Evolutionary conservation across 1,284 basidiomycete species (phyloP), one percentile per base, ranked within the genome.

Genomic region (Microbotryum scabiosae): DNA sequence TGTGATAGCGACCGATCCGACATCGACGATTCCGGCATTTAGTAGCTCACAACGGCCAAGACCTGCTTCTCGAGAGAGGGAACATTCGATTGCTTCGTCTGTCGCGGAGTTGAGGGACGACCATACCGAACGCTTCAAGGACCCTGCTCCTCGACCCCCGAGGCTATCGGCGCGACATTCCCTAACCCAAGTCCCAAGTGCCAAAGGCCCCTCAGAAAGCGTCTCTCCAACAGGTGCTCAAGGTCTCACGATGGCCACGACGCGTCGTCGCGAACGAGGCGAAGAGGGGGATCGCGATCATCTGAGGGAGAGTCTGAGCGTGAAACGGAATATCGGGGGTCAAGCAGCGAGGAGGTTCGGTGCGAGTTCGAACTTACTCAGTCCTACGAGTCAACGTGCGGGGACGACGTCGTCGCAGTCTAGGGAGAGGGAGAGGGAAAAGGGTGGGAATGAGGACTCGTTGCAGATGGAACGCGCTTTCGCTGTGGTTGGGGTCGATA

Each of bases 161-260:
- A 26, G 5, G n/a, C 41, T 55, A n/a, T 55, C 54, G 10, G 54
- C 36, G 9, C 14, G 54, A 55, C 54, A 55, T 21, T 52, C 51
- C 20, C 5, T n/a, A 0, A 25, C 12, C 10, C 32, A 25, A n/a
- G 51, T 52, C 14, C 51, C 25, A n/a, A 52, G 16, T 12, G 26
- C 25, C 28, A 28, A 26, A 16, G 25, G n/a, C 6, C 26, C 51
- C 14, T 28, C 51, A 25, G 25, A 25, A 10, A 25, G 16, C n/a
- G 26, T 28, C 10, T n/a, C 32, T 25, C 51, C n/a, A 4, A 25
- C 26, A 25, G 25, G 26, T n/a, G 26, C n/a, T 14, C 25, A 25
- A 14, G n/a, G 25, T 9, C 25, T n/a, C 18, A 52, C 32, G 23
- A 23, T 28, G 26, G 47, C 20, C 18, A 23, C 47, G 16, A 23